Percentiles rank a stretch among this genome's conserved stretches.
Evolutionary conservation across 1,284 basidiomycete genomes (phyloP).

Genomic region (Pseudozyma flocculosa): DNA sequence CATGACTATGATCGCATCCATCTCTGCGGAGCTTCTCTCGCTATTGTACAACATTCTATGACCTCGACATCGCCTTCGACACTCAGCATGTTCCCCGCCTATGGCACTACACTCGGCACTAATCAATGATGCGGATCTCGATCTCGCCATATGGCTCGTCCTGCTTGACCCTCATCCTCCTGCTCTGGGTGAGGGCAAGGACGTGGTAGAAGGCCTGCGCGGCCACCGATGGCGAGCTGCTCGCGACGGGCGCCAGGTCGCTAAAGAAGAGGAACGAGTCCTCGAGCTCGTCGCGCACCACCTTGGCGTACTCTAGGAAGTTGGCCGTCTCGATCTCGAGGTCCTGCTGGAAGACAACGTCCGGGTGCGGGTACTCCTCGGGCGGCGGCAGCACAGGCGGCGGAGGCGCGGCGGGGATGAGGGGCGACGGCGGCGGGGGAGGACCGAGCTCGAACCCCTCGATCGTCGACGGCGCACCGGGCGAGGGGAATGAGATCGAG

Average conservation of each 20-base stretch:
- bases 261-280: conserved; percentile 28
- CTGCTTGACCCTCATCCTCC: conserved; percentile 43
- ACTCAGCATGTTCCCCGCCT: too few species aligned
- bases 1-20: too few species aligned
- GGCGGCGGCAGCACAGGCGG: background rate
- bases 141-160: conserved; percentile 53
- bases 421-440: conserved; percentile 4
- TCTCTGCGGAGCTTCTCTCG: too few species aligned
- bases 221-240: conserved; percentile 41
- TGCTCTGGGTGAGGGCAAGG: conserved; percentile 39
- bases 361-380: background rate
- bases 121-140: conserved; percentile 7
- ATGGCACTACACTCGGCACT: too few species aligned
- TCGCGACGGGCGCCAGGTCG: conserved; percentile 25
- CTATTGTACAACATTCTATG: too few species aligned
- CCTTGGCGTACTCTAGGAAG: conserved; percentile 24
- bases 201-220: conserved; percentile 56
- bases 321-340: conserved; percentile 29
- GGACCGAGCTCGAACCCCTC: conserved; percentile 13
- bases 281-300: conserved; percentile 12
- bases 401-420: background rate
- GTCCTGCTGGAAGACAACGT: conserved; percentile 12
- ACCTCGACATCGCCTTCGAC: too few species aligned
- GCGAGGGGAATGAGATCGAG: background rate
- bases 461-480: conserved; percentile 8